phyloP scores from a whole-genome alignment of 2,329 filamentous ascomycete genomes.

The Phyllosticta citrichinensis region DNA sequence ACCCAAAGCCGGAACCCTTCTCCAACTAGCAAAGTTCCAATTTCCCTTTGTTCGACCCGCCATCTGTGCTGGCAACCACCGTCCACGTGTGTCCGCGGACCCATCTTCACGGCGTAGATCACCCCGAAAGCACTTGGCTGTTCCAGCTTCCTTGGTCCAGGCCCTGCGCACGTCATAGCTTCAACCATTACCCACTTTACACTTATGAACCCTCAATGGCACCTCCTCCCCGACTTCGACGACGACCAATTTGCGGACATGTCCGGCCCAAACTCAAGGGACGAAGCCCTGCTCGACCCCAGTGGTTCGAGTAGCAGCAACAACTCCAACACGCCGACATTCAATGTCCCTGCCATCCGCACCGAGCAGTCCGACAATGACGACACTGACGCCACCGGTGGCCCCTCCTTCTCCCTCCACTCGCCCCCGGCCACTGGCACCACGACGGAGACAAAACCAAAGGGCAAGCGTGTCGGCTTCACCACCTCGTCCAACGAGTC shows the following conservation, averaged over 20 bases:
- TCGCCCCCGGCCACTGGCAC: background rate
- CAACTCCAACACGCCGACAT: background rate
- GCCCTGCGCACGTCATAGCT: slow-evolving; percentile 9
- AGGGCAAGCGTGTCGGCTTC: slow-evolving; percentile 10
- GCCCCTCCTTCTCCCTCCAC: background rate
- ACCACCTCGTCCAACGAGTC: slow-evolving; percentile 7
- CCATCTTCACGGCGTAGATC: slow-evolving; percentile 8
- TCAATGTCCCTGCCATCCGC: background rate
- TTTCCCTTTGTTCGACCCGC: background rate
- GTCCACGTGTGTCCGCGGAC: slow-evolving; percentile 5
- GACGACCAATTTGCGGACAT: slow-evolving; percentile 11
- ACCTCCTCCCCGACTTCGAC: slow-evolving; percentile 5
- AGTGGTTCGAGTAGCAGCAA: background rate
- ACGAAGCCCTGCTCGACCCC: slow-evolving; percentile 4
- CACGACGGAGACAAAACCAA: background rate
- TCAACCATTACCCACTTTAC: slow-evolving; percentile 4
- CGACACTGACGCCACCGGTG: slow-evolving; percentile 1
- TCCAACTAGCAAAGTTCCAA: slow-evolving; percentile 1
- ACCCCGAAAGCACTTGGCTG: background rate
- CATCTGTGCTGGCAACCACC: slow-evolving; percentile 6
- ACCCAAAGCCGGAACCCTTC: background rate
- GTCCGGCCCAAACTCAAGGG: background rate
- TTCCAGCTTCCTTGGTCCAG: background rate
- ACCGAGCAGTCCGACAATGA: slow-evolving; percentile 3
- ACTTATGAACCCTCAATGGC: slow-evolving; percentile 11